These are phyloP conservation scores for Bipolaris zeicola DNA, from an alignment of 2,329 filamentous ascomycete species.

Conservation along the genomic window DNA sequence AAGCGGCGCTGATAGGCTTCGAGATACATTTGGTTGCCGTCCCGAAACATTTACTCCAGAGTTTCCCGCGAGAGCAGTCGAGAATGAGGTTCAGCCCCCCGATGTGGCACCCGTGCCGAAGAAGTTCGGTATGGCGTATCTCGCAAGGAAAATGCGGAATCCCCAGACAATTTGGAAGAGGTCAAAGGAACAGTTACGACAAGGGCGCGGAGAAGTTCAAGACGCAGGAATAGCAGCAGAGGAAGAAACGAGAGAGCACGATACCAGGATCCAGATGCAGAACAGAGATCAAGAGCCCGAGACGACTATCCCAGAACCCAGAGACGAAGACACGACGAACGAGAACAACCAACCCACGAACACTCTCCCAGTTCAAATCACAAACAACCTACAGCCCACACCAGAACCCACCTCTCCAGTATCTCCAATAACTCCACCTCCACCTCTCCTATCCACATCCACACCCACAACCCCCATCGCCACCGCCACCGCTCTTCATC, in stretches of 20 bases:
- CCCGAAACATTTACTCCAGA: not conserved
- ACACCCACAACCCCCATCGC: no score
- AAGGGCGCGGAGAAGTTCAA: not conserved
- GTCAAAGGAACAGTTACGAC: not conserved
- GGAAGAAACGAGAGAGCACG: not conserved
- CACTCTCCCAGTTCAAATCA: not conserved
- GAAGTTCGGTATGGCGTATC: constrained; percentile 3
- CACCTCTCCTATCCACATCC: no score
- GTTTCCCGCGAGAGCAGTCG: not conserved
- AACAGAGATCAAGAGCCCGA: not conserved
- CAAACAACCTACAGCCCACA: constrained; percentile 1
- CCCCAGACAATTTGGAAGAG: not conserved
- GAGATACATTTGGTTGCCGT: constrained; percentile 1
- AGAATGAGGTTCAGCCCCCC: not conserved
- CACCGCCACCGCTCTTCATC: no score
- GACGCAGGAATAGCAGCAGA: not conserved
- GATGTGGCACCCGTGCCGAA: not conserved
- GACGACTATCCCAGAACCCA: not conserved
- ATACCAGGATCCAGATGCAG: not conserved
- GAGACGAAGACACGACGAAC: not conserved
- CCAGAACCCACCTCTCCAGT: not conserved
- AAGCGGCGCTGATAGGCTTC: not conserved
- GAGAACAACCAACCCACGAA: not conserved
- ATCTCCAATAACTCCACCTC: not conserved
- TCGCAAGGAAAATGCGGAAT: not conserved